Evolutionary conservation across 163 green algal genomes (phyloP), one percentile per base, ranked within the genome.

Genomic region (Picocystis sp.): DNA sequence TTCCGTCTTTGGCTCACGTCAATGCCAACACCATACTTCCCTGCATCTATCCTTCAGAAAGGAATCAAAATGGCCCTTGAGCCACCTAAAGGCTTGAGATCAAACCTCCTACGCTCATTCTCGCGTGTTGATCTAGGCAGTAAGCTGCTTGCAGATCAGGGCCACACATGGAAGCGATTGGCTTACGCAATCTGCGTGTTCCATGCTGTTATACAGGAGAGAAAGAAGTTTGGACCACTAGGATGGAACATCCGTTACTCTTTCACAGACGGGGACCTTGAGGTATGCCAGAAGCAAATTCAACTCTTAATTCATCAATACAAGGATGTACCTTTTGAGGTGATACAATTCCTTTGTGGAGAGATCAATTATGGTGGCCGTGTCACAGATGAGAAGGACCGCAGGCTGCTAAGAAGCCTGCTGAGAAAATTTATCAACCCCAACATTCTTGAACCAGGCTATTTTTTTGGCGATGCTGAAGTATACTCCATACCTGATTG

Each of bases 351-450:
- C 70, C 60, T 91, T 47, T 79, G 82, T 63, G 79, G 72, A 0
- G 81, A 91, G 65, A 89, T 89, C 71, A 91, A 91, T 68, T 91
- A 91, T 56, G 81, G 81, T 23, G 81, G 81, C 1, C 67, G 81
- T 17, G 80, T 91, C 23, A 91, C 81, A 0, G 81, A 91, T 53
- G 81, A 82, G 64, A 85, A 89, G 64, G 81, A 91, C 67, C 66
- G 81, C 3, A 72, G 80, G 25, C 66, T 90, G 11, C 84, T 88
- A 59, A 83, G 76, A 69, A 85, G 75, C 54, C 75, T 87, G 43
- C 57, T 90, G 25, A 24, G 67, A 11, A 74, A 56, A 17, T 90
- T 90, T 68, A 77, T 71, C 50, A 71, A 57, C 6, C 55, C 59
- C 0, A 53, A 70, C 10, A 52, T 71, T 57, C 35, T 41, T 3